Percentiles rank a stretch among this genome's conserved stretches.
phyloP scores from a whole-genome alignment of 2,329 filamentous ascomycete species.

The Paracamarosporium sp. region DNA sequence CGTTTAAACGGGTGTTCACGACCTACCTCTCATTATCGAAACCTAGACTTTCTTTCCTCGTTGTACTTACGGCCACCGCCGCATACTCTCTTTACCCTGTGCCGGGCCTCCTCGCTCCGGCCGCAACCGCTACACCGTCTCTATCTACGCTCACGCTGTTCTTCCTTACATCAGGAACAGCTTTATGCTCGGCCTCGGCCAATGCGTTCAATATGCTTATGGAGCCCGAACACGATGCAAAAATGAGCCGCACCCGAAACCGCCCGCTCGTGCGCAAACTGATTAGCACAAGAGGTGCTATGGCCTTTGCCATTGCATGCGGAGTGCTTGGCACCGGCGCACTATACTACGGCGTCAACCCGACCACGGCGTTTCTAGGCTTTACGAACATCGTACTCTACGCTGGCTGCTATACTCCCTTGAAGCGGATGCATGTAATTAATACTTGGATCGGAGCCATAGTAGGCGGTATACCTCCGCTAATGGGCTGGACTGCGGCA shows the following conservation, averaged over 20 bases:
- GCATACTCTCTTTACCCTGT: conserved; percentile 94
- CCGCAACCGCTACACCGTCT: conserved; percentile 73
- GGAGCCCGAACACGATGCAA: conserved; percentile 86
- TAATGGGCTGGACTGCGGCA: conserved; percentile 98
- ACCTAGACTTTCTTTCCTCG: conserved; percentile 87
- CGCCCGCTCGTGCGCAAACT: conserved; percentile 85
- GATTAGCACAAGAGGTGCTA: conserved; percentile 72
- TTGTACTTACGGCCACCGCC: conserved; percentile 88
- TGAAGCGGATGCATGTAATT: conserved; percentile 83
- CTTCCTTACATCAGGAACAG: conserved; percentile 89
- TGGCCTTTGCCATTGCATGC: conserved; percentile 78
- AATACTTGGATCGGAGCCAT: conserved; percentile 97
- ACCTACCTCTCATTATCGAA: conserved; percentile 93
- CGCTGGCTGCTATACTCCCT: conserved; percentile 87
- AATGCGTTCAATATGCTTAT: conserved; percentile 98
- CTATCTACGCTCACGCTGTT: conserved; percentile 89
- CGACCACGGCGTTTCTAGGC: conserved; percentile 87
- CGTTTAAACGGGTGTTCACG: conserved; percentile 71
- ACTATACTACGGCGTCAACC: conserved; percentile 90
- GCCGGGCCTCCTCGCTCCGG: conserved; percentile 79
- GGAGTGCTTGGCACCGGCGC: conserved; percentile 73
- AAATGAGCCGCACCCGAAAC: conserved; percentile 93
- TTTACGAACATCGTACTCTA: conserved; percentile 87
- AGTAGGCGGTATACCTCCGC: conserved; percentile 88
- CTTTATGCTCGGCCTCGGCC: conserved; percentile 86